These are phyloP conservation scores for Glycine soja DNA, from an alignment of 306 rosid species.

Conservation along the genomic window DNA sequence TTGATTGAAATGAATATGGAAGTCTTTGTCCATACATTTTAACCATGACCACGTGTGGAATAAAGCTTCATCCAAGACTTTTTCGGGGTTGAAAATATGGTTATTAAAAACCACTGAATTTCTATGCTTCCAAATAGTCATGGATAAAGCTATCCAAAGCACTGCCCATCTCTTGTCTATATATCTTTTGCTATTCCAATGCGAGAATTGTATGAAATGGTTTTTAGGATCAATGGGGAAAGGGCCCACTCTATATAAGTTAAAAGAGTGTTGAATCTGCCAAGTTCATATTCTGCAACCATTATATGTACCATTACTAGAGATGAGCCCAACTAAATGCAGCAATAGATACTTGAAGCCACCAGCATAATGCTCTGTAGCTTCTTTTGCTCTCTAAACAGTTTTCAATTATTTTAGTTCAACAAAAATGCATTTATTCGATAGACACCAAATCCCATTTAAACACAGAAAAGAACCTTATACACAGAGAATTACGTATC, in stretches of 20 bases:
- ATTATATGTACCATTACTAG: slow-evolving; percentile 8
- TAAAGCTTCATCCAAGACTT: too few species aligned
- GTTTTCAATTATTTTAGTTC: slow-evolving; percentile 26
- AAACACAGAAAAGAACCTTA: slow-evolving; percentile 17
- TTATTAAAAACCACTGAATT: too few species aligned
- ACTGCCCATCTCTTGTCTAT: too few species aligned
- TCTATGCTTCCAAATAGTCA: too few species aligned
- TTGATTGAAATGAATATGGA: too few species aligned
- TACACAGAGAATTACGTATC: slow-evolving; percentile 1
- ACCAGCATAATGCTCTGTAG: slow-evolving; percentile 1
- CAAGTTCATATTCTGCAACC: slow-evolving; percentile 26
- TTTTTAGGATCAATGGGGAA: too few species aligned
- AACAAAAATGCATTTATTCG: slow-evolving; percentile 1
- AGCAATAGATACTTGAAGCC: neutral
- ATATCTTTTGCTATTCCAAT: too few species aligned
- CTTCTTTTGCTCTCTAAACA: slow-evolving; percentile 29
- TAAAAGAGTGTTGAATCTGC: slow-evolving; percentile 1
- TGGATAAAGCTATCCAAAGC: too few species aligned
- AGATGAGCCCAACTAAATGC: slow-evolving; percentile 14
- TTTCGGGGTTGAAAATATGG: too few species aligned
- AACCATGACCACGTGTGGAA: too few species aligned
- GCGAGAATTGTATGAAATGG: too few species aligned
- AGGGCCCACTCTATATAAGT: slow-evolving; percentile 15
- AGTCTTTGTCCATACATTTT: too few species aligned
- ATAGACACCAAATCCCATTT: slow-evolving; percentile 33